These are phyloP conservation scores for Myxozyma lipomycoides DNA, from an alignment of 805 yeast genomes.

Conservation along the genomic window DNA sequence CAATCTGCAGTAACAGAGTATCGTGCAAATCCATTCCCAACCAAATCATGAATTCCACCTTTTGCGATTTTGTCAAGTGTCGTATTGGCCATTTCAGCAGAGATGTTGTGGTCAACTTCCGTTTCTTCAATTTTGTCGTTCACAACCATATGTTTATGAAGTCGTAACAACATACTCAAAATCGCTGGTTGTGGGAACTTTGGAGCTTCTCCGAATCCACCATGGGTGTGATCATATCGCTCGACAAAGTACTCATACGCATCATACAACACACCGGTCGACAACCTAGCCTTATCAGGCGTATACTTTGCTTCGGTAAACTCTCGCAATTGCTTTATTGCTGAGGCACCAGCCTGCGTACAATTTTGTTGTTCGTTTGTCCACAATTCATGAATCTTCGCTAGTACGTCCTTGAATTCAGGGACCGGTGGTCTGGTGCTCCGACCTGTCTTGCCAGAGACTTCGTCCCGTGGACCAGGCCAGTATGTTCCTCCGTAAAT, in stretches of 20 bases:
- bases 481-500: conserved; percentile 41
- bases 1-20: conserved; percentile 41
- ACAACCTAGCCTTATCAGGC: conserved; percentile 16
- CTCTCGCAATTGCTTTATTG: conserved; percentile 29
- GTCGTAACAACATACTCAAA: conserved; percentile 31
- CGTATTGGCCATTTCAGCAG: conserved; percentile 30
- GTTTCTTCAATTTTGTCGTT: conserved; percentile 17
- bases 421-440: conserved; percentile 16
- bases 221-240: conserved; percentile 32
- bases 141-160: conserved; percentile 5
- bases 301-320: conserved; percentile 24
- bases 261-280: conserved; percentile 18
- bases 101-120: neutral
- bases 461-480: conserved; percentile 36
- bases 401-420: conserved; percentile 35
- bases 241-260: conserved; percentile 32
- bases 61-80: conserved; percentile 34
- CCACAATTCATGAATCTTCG: conserved; percentile 36
- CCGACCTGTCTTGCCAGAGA: conserved; percentile 17
- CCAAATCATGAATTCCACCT: conserved; percentile 41
- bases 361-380: conserved; percentile 31
- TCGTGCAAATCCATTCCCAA: conserved; percentile 39
- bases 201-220: conserved; percentile 39
- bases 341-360: conserved; percentile 31
- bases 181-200: conserved; percentile 38